Conservation (phyloP, 306 rosid genomes). For the Rubus parviflorus region DNA sequence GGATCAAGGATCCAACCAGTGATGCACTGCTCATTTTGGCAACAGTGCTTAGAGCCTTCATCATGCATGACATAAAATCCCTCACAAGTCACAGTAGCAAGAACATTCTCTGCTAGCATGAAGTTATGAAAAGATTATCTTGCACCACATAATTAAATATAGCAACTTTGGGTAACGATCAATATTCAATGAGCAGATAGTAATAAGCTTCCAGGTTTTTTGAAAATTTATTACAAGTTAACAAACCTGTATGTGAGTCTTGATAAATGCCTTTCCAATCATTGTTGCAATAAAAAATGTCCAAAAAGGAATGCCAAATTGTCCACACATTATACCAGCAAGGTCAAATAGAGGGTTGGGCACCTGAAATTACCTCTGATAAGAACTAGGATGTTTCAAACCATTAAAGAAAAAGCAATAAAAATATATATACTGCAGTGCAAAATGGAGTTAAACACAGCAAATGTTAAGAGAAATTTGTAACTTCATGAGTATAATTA, state of each 20-base stretch:
- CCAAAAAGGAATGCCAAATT: constrained; percentile 54
- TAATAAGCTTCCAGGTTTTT: neutral
- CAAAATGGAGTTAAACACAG: neutral
- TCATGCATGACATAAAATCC: neutral
- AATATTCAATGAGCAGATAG: neutral
- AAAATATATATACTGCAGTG: neutral
- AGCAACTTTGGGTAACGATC: neutral
- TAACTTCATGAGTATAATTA: neutral
- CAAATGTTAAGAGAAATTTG: neutral
- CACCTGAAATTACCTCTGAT: constrained; percentile 12
- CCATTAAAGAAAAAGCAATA: neutral
- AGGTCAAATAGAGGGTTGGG: constrained; percentile 77
- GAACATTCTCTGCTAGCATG: neutral
- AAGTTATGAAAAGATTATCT: neutral
- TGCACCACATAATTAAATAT: neutral
- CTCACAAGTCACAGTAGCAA: neutral
- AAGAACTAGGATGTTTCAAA: neutral
- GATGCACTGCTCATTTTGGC: neutral
- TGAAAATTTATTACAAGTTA: neutral
- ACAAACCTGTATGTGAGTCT: constrained; percentile 71
- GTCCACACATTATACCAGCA: constrained; percentile 83
- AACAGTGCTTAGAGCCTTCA: neutral
- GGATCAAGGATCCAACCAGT: neutral
- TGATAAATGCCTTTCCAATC: constrained; percentile 74
- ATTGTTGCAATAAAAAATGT: constrained; percentile 59